Evolutionary conservation across 2,329 filamentous ascomycete species (phyloP).

Genomic region (Diplodia intermedia): DNA sequence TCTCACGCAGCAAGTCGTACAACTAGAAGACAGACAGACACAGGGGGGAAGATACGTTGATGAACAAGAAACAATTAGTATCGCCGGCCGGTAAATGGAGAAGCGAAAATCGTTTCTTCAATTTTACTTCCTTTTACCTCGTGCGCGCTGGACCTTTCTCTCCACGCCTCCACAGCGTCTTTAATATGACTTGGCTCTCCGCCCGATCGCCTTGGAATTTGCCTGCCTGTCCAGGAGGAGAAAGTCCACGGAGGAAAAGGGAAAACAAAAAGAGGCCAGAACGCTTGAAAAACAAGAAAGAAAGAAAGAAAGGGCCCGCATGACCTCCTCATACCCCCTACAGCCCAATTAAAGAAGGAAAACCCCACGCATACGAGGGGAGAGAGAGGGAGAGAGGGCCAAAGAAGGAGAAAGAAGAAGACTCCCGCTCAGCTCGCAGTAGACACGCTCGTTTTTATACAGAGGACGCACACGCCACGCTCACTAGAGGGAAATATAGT

Average conservation of each 20-base stretch:
- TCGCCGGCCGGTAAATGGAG: not conserved
- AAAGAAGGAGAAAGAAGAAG: too few relatives aligned
- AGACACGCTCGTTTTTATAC: slow-evolving; percentile 1
- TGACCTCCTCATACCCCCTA: not conserved
- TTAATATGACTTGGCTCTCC: not conserved
- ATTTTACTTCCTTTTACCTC: not conserved
- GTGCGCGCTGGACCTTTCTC: not conserved
- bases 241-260: not conserved
- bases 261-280: not conserved
- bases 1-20: not conserved
- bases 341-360: not conserved
- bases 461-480: not conserved
- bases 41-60: not conserved
- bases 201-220: not conserved
- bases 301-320: not conserved
- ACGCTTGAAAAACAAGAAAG: not conserved
- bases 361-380: not conserved
- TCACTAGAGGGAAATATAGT: not conserved
- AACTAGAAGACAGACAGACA: not conserved
- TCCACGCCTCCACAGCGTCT: not conserved
- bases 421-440: not conserved
- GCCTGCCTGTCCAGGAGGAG: not conserved
- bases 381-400: not conserved
- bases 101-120: not conserved
- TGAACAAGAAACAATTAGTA: not conserved